phyloP scores from a whole-genome alignment of 2,329 filamentous ascomycete genomes.

The Aspergillus bombycis region DNA sequence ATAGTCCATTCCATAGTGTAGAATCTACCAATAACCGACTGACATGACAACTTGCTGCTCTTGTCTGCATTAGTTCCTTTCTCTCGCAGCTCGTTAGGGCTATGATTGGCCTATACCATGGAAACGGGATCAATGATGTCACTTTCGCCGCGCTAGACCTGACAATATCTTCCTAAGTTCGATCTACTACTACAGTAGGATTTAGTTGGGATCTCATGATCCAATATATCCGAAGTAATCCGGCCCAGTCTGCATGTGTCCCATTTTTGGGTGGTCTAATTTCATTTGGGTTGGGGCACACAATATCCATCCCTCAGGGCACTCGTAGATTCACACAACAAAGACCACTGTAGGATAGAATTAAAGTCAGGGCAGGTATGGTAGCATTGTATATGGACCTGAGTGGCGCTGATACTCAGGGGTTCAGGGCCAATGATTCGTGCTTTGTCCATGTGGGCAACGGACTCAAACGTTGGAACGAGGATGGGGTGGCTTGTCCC shows the following conservation, averaged over 20 bases:
- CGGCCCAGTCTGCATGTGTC: neutral
- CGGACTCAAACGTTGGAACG: neutral
- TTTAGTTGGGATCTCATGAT: neutral
- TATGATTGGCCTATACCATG: neutral
- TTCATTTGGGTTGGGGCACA: neutral
- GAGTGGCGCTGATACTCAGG: neutral
- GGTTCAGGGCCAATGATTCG: neutral
- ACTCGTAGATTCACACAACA: neutral
- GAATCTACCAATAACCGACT: neutral
- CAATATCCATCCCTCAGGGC: neutral
- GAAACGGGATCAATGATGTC: conserved; percentile 1
- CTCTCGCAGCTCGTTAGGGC: neutral
- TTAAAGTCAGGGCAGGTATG: neutral
- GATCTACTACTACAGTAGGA: neutral
- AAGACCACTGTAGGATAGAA: neutral
- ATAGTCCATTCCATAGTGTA: neutral
- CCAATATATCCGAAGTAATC: neutral
- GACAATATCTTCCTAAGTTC: neutral
- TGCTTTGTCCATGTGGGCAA: neutral
- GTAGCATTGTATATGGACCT: neutral
- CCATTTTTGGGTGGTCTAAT: neutral
- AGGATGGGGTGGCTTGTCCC: neutral
- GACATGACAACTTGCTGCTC: neutral
- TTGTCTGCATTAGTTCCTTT: neutral
- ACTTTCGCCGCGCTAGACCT: neutral